phyloP scores from a whole-genome alignment of 345 rosid genomes.

The Stellera chamaejasme region DNA sequence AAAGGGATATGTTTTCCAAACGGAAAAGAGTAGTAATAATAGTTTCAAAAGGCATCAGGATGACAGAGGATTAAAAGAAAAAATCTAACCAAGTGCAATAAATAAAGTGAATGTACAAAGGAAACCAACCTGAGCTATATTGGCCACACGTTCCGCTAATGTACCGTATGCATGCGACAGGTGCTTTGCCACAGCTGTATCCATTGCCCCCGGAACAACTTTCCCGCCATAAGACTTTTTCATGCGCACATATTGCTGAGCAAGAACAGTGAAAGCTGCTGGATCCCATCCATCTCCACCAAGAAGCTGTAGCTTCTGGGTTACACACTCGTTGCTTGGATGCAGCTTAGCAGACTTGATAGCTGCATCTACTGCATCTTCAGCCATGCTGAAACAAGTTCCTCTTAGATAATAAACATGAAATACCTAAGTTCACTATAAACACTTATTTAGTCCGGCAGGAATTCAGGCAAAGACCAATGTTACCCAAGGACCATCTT shows the following conservation, averaged over 20 bases:
- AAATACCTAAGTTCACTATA: too few relatives aligned
- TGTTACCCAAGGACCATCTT: not conserved
- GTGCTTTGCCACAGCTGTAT: slow-evolving; percentile 82
- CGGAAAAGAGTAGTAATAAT: too few relatives aligned
- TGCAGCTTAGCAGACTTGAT: slow-evolving; percentile 72
- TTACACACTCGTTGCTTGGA: slow-evolving; percentile 58
- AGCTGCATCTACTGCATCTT: slow-evolving; percentile 93
- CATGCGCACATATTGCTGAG: slow-evolving; percentile 89
- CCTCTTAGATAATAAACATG: slow-evolving; percentile 17
- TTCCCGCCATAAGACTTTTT: slow-evolving; percentile 64
- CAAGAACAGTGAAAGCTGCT: slow-evolving; percentile 68
- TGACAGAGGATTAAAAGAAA: too few relatives aligned
- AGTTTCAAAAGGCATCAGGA: too few relatives aligned
- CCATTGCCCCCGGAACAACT: slow-evolving; percentile 87
- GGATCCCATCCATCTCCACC: slow-evolving; percentile 97
- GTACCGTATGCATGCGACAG: slow-evolving; percentile 92
- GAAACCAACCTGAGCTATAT: slow-evolving; percentile 78
- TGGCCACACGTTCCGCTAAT: slow-evolving; percentile 72
- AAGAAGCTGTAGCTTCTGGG: slow-evolving; percentile 50
- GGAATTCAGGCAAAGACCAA: slow-evolving; percentile 1
- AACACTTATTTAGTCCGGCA: too few relatives aligned
- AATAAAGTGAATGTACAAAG: not conserved
- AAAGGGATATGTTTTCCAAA: too few relatives aligned
- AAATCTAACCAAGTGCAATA: not conserved
- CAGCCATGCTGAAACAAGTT: slow-evolving; percentile 84